These are phyloP conservation scores for Ceratobasidium sp. DNA, from an alignment of 1,284 basidiomycete genomes.

Conservation along the genomic window DNA sequence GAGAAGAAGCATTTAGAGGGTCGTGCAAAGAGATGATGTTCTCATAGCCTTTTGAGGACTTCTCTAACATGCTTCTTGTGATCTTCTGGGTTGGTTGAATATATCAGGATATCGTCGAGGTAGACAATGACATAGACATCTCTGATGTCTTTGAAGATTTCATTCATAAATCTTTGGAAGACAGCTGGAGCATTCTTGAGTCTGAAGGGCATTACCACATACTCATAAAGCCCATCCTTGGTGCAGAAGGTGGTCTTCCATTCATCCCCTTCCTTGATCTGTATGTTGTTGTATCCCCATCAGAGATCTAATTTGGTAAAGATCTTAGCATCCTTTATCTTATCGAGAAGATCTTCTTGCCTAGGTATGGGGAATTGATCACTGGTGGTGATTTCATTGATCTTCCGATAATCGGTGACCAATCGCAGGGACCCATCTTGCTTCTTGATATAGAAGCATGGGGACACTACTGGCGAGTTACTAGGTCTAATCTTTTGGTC, in stretches of 20 bases:
- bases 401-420: slow-evolving; percentile 33
- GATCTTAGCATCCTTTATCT: neutral
- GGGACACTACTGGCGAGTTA: neutral
- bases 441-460: slow-evolving; percentile 21
- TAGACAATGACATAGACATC: slow-evolving; percentile 49
- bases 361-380: slow-evolving; percentile 29
- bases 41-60: slow-evolving; percentile 56
- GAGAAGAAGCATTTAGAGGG: slow-evolving; percentile 1
- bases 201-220: no score
- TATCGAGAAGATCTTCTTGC: neutral
- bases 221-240: no score
- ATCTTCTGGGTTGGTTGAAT: slow-evolving; percentile 44
- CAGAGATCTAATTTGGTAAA: slow-evolving; percentile 41
- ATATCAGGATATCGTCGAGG: slow-evolving; percentile 43
- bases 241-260: no score
- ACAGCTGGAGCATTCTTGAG: no score
- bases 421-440: neutral
- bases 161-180: no score
- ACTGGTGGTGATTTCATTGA: no score
- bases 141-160: no score
- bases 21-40: no score
- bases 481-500: neutral
- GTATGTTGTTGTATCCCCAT: no score
- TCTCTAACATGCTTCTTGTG: slow-evolving; percentile 53
- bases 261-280: no score